Evolutionary conservation across 2,329 filamentous ascomycete genomes (phyloP).

Genomic region (Diaporthe aspalathi): DNA sequence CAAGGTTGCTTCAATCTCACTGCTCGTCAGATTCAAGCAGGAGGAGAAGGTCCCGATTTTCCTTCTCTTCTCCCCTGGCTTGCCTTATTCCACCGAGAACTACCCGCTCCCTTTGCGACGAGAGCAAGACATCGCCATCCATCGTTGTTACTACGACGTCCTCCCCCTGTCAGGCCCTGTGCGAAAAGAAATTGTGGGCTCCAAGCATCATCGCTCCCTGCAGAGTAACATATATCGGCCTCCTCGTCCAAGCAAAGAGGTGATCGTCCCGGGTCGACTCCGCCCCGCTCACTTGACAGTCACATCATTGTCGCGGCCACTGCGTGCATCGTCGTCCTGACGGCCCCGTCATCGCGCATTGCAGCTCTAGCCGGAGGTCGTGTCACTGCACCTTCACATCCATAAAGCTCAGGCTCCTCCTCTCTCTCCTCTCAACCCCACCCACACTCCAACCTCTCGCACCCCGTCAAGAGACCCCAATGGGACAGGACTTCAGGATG

Average conservation of each 20-base stretch:
- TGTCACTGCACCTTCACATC: constrained; percentile 1
- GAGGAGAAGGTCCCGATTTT: background rate
- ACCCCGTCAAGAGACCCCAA: background rate
- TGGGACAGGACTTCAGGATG: constrained; percentile 39
- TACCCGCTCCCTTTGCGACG: background rate
- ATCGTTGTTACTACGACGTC: background rate
- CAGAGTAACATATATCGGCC: constrained; percentile 28
- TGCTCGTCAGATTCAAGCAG: background rate
- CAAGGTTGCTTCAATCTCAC: background rate
- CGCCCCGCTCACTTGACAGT: background rate
- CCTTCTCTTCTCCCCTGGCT: background rate
- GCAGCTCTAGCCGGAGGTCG: too few relatives aligned
- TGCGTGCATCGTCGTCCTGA: background rate
- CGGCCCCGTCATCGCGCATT: background rate
- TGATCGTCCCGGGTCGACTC: constrained; percentile 18
- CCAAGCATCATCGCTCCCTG: constrained; percentile 11
- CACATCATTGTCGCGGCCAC: constrained; percentile 4
- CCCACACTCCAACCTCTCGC: background rate
- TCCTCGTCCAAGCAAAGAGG: constrained; percentile 10
- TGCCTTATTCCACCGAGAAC: constrained; percentile 15
- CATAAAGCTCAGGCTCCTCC: background rate
- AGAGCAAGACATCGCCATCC: background rate
- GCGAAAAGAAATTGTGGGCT: constrained; percentile 28
- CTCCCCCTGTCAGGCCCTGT: background rate
- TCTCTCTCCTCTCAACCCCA: background rate